phyloP scores from a whole-genome alignment of 768 basidiomycete genomes.

The Boletus sp. region DNA sequence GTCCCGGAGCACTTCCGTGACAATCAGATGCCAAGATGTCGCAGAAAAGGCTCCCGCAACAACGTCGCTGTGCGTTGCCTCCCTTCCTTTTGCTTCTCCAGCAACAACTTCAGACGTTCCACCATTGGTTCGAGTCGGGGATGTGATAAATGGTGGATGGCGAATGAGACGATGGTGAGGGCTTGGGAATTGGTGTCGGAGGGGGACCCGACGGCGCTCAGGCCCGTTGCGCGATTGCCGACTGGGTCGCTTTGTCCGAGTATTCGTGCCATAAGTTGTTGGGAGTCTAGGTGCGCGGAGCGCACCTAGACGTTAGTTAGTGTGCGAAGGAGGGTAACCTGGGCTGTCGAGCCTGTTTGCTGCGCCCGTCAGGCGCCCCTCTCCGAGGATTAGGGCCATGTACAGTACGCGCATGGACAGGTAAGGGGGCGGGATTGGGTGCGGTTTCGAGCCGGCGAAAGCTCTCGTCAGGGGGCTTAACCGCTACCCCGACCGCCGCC shows the following conservation, averaged over 20 bases:
- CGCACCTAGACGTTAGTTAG: too few species aligned
- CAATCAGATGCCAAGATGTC: slow-evolving; percentile 18
- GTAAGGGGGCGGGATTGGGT: too few species aligned
- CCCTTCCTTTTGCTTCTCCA: slow-evolving; percentile 60
- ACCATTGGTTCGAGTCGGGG: slow-evolving; percentile 65
- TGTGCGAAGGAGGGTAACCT: too few species aligned
- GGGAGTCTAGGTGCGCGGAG: too few species aligned
- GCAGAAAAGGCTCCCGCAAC: slow-evolving; percentile 50
- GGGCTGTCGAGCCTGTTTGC: too few species aligned
- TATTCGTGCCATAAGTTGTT: slow-evolving; percentile 63
- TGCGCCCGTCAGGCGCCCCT: too few species aligned
- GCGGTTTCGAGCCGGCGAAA: too few species aligned
- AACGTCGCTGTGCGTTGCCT: slow-evolving; percentile 52
- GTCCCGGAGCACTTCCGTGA: too few species aligned
- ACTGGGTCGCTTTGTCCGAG: slow-evolving; percentile 71
- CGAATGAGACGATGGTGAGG: slow-evolving; percentile 68
- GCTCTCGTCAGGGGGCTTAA: too few species aligned
- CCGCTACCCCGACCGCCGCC: too few species aligned
- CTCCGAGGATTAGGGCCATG: too few species aligned
- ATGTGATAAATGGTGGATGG: slow-evolving; percentile 57
- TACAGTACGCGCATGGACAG: too few species aligned
- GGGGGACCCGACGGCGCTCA: slow-evolving; percentile 34
- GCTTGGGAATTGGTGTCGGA: slow-evolving; percentile 37
- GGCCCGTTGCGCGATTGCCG: slow-evolving; percentile 53
- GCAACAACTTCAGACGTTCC: slow-evolving; percentile 47